Evolutionary conservation across 1,284 basidiomycete species (phyloP).

Genomic region (Lentinus polychrous): DNA sequence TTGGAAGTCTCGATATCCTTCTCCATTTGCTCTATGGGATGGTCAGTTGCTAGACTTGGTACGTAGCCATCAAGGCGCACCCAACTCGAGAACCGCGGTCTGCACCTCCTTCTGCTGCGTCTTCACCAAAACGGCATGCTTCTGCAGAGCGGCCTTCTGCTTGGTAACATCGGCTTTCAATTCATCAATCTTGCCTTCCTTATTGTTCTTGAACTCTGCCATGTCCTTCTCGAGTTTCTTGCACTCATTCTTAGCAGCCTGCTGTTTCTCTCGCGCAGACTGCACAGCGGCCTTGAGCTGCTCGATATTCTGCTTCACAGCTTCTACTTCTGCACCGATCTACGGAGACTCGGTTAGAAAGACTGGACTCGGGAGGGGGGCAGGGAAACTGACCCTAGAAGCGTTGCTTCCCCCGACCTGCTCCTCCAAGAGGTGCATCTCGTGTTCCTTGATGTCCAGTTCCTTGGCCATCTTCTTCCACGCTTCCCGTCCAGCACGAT

Average conservation of each 20-base stretch:
- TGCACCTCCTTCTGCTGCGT: constrained; percentile 85
- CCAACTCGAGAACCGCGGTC: constrained; percentile 80
- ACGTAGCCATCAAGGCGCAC: constrained; percentile 35
- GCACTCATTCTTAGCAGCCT: constrained; percentile 69
- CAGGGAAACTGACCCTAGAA: constrained; percentile 52
- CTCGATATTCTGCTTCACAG: constrained; percentile 58
- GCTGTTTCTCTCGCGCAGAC: constrained; percentile 71
- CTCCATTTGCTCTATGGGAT: constrained; percentile 69
- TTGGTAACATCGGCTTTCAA: constrained; percentile 80
- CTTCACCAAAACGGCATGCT: constrained; percentile 79
- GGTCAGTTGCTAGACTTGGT: background rate
- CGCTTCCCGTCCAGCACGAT: constrained; percentile 53
- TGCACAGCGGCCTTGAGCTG: constrained; percentile 65
- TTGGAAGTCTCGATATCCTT: constrained; percentile 67
- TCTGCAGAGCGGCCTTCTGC: constrained; percentile 78
- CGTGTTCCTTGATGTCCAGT: constrained; percentile 86
- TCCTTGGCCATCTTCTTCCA: constrained; percentile 69
- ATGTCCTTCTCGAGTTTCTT: constrained; percentile 93
- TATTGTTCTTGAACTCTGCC: constrained; percentile 98
- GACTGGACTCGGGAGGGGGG: background rate
- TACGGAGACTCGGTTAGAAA: constrained; percentile 24
- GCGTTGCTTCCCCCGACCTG: constrained; percentile 90
- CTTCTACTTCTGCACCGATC: constrained; percentile 80
- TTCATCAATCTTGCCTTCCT: constrained; percentile 93
- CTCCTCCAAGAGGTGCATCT: constrained; percentile 76